These are phyloP conservation scores for Cryptosporidium sp. DNA, from an alignment of 169 alveolate genomes.

Conservation along the genomic window DNA sequence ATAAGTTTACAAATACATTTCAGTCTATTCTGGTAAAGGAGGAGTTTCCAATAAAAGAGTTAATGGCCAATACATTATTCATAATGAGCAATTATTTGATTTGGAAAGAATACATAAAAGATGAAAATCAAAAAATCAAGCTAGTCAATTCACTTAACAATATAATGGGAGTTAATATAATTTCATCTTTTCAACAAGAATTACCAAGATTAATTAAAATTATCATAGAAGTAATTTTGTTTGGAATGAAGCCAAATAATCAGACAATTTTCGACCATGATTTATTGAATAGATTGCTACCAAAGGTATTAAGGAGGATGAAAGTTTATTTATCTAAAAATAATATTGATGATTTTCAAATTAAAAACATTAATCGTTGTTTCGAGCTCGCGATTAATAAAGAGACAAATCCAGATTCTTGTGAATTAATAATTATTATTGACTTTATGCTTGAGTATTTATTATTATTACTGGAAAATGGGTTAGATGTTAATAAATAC, in stretches of 20 bases:
- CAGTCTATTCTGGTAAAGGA: neutral
- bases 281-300: constrained; percentile 35
- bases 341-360: neutral
- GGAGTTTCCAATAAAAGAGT: constrained; percentile 45
- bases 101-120: constrained; percentile 58
- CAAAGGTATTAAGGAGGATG: constrained; percentile 58
- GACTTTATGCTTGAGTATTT: constrained; percentile 42
- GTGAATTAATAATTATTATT: neutral
- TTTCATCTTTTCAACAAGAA: constrained; percentile 40
- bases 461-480: constrained; percentile 20
- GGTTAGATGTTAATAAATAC: neutral
- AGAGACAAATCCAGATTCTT: neutral
- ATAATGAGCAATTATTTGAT: constrained; percentile 57
- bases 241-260: constrained; percentile 20
- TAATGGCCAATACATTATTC: constrained; percentile 36
- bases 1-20: constrained; percentile 15
- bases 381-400: constrained; percentile 3
- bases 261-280: constrained; percentile 35
- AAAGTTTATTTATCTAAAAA: constrained; percentile 26
- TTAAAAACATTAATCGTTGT: neutral
- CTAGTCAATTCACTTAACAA: constrained; percentile 56
- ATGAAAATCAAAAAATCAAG: constrained; percentile 36
- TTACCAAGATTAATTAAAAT: constrained; percentile 48
- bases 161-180: constrained; percentile 68
- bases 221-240: constrained; percentile 44